Percentiles rank a stretch among this genome's conserved stretches.
phyloP scores from a whole-genome alignment of 306 rosid genomes.

The Psophocarpus tetragonolobus region DNA sequence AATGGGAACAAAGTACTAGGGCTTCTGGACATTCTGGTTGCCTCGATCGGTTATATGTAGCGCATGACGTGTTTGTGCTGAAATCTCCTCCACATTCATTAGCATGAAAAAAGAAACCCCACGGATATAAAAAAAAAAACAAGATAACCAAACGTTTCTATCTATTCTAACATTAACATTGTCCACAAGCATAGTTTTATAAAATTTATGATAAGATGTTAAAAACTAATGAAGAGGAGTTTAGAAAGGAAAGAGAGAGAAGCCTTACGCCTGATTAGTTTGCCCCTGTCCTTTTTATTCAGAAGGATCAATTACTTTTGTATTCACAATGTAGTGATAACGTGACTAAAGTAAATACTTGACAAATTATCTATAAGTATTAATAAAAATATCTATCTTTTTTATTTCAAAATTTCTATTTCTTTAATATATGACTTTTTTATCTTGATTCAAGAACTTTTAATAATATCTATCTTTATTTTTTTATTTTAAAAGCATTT shows the following conservation, averaged over 20 bases:
- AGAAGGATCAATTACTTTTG: too few relatives aligned
- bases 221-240: neutral
- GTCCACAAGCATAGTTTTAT: neutral
- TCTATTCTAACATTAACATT: neutral
- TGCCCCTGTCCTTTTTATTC: neutral
- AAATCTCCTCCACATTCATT: neutral
- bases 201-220: neutral
- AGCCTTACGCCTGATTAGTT: neutral
- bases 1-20: neutral
- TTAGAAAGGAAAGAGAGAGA: neutral
- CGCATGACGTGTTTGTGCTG: neutral
- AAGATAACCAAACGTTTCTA: neutral
- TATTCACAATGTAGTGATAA: too few relatives aligned
- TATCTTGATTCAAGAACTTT: too few relatives aligned
- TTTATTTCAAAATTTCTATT: too few relatives aligned
- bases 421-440: too few relatives aligned
- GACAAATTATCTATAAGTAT: too few relatives aligned
- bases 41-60: neutral
- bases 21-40: neutral
- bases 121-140: neutral
- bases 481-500: too few relatives aligned
- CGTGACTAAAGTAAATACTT: too few relatives aligned
- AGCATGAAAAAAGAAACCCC: neutral
- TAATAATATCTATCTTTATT: too few relatives aligned
- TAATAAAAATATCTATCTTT: too few relatives aligned